phyloP scores from a whole-genome alignment of 2,329 filamentous ascomycete genomes.

The Fusarium secorum region DNA sequence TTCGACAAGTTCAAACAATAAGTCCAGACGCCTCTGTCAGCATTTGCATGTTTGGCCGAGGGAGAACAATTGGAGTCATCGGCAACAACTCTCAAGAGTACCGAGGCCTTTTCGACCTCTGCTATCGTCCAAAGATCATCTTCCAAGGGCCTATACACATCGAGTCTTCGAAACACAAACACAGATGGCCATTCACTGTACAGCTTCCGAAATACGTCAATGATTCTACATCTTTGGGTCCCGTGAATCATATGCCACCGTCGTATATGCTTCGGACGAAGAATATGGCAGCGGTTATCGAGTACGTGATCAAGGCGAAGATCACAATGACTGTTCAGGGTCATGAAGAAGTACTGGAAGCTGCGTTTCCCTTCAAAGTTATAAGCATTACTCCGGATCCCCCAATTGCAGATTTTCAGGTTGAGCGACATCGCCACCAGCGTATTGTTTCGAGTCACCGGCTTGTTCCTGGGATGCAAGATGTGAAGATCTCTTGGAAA shows the following conservation, averaged over 20 bases:
- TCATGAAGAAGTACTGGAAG: constrained; percentile 2
- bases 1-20: constrained; percentile 30
- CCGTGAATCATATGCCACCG: background rate
- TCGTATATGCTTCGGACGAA: background rate
- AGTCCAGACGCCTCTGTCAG: constrained; percentile 30
- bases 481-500: constrained; percentile 41
- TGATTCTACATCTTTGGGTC: background rate
- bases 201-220: constrained; percentile 35
- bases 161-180: background rate
- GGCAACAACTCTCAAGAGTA: constrained; percentile 30
- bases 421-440: background rate
- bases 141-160: constrained; percentile 42
- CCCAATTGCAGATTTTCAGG: constrained; percentile 30
- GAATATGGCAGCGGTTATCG: constrained; percentile 15
- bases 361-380: constrained; percentile 38
- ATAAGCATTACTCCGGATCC: background rate
- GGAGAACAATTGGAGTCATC: constrained; percentile 36
- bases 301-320: constrained; percentile 48
- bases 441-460: constrained; percentile 31
- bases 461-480: constrained; percentile 44
- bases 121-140: constrained; percentile 3
- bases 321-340: constrained; percentile 20
- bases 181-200: constrained; percentile 43
- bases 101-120: background rate
- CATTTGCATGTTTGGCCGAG: constrained; percentile 38